These are phyloP conservation scores for Cladobotryum mycophilum DNA, from an alignment of 2,329 filamentous ascomycete genomes.

Conservation along the genomic window DNA sequence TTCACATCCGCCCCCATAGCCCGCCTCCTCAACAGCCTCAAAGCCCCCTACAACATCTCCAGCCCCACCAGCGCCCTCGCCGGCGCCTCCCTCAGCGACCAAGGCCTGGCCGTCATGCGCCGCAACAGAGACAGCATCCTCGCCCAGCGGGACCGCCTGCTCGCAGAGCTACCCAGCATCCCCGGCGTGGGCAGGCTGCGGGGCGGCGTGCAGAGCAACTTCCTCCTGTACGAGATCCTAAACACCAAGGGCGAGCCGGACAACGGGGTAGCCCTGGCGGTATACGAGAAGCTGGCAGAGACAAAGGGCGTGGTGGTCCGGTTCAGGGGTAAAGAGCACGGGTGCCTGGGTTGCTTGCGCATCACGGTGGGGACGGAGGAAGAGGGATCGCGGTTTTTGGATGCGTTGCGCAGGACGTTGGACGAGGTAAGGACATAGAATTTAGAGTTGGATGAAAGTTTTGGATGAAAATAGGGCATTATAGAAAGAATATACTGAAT, in stretches of 20 bases:
- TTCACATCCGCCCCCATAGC: conserved; percentile 75
- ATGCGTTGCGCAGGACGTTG: conserved; percentile 52
- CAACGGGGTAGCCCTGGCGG: conserved; percentile 68
- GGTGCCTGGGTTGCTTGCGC: conserved; percentile 80
- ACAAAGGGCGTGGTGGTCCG: conserved; percentile 83
- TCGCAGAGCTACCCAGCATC: conserved; percentile 66
- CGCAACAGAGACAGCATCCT: conserved; percentile 64
- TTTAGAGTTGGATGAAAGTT: background rate
- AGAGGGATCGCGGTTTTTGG: conserved; percentile 75
- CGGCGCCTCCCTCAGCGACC: conserved; percentile 58
- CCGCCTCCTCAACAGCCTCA: conserved; percentile 77
- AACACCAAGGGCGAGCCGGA: conserved; percentile 66
- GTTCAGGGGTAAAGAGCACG: conserved; percentile 87
- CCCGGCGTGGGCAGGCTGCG: conserved; percentile 73
- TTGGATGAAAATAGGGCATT: background rate
- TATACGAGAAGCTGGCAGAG: conserved; percentile 83
- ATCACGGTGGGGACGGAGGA: conserved; percentile 88
- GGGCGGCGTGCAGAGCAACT: conserved; percentile 80
- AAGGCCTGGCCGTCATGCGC: conserved; percentile 68
- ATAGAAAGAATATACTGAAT: background rate
- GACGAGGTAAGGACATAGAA: conserved; percentile 34
- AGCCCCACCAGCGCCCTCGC: conserved; percentile 82
- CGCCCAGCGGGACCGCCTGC: conserved; percentile 67
- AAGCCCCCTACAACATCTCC: conserved; percentile 93
- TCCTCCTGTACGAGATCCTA: conserved; percentile 83